A percentile compares a stretch with the other conserved stretches of the same genome.
Evolutionary conservation across 73 alveolate species (phyloP).

Genomic region (Paraurostyla sp.): DNA sequence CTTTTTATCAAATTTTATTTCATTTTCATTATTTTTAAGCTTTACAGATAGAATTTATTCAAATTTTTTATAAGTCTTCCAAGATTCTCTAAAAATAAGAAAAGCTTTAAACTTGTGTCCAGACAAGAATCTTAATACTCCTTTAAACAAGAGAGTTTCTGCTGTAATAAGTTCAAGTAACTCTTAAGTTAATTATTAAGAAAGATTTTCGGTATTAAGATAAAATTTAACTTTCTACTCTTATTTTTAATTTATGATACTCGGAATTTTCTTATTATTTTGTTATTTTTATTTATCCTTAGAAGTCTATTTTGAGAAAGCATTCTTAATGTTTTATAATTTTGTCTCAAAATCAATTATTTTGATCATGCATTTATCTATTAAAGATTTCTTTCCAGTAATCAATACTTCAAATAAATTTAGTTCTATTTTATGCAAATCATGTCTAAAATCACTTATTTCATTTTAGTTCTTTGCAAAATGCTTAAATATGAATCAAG

Average conservation of each 20-base stretch:
- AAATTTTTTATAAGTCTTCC: slow-evolving; percentile 69
- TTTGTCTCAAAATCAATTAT: not conserved
- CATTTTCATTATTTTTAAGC: not conserved
- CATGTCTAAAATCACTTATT: slow-evolving; percentile 47
- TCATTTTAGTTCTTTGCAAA: slow-evolving; percentile 11
- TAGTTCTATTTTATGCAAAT: slow-evolving; percentile 64
- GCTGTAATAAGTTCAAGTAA: slow-evolving; percentile 54
- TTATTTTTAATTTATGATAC: not conserved
- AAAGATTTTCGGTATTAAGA: not conserved
- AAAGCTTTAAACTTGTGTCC: slow-evolving; percentile 77
- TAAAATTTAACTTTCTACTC: no score
- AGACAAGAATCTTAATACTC: slow-evolving; percentile 63
- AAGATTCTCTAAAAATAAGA: slow-evolving; percentile 59
- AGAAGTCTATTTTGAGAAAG: no score
- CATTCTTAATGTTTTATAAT: not conserved
- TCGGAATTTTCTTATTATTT: not conserved
- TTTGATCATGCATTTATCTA: slow-evolving; percentile 46
- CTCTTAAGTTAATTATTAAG: not conserved
- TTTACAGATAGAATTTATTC: slow-evolving; percentile 24
- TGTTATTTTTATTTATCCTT: not conserved
- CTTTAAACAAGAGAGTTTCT: slow-evolving; percentile 68
- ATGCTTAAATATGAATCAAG: slow-evolving; percentile 21
- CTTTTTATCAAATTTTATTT: not conserved
- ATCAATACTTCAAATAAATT: slow-evolving; percentile 65
- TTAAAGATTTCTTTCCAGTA: slow-evolving; percentile 71